Evolutionary conservation across 1,284 basidiomycete species (phyloP).

Genomic region (Papiliotrema fonsecae): DNA sequence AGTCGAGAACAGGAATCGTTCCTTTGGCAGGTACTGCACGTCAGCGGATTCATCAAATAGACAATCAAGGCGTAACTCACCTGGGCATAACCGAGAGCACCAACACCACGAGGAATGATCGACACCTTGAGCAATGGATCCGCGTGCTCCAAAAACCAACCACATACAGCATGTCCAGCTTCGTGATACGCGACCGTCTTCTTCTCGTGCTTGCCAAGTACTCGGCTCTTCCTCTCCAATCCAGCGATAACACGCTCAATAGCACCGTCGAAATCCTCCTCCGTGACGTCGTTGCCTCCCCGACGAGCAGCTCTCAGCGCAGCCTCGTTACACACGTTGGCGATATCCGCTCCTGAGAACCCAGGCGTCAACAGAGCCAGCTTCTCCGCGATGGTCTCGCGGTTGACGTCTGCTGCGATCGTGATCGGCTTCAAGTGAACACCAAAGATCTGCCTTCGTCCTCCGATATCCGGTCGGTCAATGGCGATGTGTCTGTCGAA

Average conservation of each 20-base stretch:
- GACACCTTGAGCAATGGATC: conserved; percentile 97
- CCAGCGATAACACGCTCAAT: conserved; percentile 98
- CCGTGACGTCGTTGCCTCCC: conserved; percentile 70
- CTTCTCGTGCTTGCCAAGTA: conserved; percentile 94
- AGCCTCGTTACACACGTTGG: conserved; percentile 98
- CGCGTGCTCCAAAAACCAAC: conserved; percentile 97
- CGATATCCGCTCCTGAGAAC: conserved; percentile 97
- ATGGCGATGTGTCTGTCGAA: conserved; percentile 97
- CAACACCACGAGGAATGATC: conserved; percentile 94
- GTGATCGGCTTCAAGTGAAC: conserved; percentile 88
- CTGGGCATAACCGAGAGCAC: conserved; percentile 93
- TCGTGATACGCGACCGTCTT: conserved; percentile 99
- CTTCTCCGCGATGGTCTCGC: conserved; percentile 74
- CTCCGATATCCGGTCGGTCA: conserved; percentile 89
- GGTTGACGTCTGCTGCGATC: conserved; percentile 58
- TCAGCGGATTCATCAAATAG: conserved; percentile 2
- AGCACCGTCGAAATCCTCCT: conserved; percentile 90
- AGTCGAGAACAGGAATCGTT: conserved; percentile 91
- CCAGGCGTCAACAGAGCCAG: conserved; percentile 93
- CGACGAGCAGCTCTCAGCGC: conserved; percentile 90
- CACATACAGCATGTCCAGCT: conserved; percentile 96
- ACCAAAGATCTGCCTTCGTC: conserved; percentile 87
- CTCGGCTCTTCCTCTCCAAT: conserved; percentile 89
- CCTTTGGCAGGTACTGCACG: conserved; percentile 69
- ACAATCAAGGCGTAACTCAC: conserved; percentile 48